A percentile compares a stretch with the other conserved stretches of the same genome.
Evolutionary conservation across 208 protist species (phyloP).

Genomic region (Hexamita inflata): DNA sequence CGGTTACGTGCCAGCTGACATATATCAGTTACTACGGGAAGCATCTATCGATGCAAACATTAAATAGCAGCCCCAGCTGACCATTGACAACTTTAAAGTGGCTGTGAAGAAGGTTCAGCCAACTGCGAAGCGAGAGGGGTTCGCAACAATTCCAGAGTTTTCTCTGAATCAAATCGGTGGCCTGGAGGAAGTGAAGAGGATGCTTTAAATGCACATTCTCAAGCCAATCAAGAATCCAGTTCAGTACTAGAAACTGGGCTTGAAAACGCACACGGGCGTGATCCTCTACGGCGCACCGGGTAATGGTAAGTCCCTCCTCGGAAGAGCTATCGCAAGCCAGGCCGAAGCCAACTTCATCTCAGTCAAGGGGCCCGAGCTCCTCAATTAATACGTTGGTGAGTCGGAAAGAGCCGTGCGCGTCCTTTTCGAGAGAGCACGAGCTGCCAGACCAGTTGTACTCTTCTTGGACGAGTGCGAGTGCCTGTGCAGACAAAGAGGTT

Average conservation of each 20-base stretch:
- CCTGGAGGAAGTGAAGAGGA: constrained; percentile 69
- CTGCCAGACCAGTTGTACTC: constrained; percentile 79
- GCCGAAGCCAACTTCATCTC: constrained; percentile 88
- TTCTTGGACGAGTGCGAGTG: constrained; percentile 99
- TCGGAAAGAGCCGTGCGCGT: constrained; percentile 85
- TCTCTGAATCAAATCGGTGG: constrained; percentile 87
- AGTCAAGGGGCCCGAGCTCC: constrained; percentile 74
- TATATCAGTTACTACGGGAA: background rate
- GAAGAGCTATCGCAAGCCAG: constrained; percentile 57
- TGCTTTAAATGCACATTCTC: constrained; percentile 54
- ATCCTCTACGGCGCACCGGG: constrained; percentile 90
- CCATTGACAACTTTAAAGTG: constrained; percentile 50
- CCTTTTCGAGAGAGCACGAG: constrained; percentile 69
- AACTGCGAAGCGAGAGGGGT: constrained; percentile 77
- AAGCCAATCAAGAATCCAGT: constrained; percentile 35
- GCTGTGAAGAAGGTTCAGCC: constrained; percentile 84
- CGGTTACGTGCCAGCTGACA: constrained; percentile 52
- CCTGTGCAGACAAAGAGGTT: constrained; percentile 68
- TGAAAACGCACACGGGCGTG: constrained; percentile 70
- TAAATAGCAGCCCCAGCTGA: too few species aligned
- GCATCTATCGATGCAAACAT: too few species aligned
- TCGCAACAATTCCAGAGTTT: constrained; percentile 80
- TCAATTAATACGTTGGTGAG: constrained; percentile 94
- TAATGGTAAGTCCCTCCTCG: constrained; percentile 56
- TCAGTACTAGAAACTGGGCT: constrained; percentile 55